Evolutionary conservation across 2,329 filamentous ascomycete genomes (phyloP), one percentile per base, ranked within the genome.

Genomic region (Fusarium lyarnte): DNA sequence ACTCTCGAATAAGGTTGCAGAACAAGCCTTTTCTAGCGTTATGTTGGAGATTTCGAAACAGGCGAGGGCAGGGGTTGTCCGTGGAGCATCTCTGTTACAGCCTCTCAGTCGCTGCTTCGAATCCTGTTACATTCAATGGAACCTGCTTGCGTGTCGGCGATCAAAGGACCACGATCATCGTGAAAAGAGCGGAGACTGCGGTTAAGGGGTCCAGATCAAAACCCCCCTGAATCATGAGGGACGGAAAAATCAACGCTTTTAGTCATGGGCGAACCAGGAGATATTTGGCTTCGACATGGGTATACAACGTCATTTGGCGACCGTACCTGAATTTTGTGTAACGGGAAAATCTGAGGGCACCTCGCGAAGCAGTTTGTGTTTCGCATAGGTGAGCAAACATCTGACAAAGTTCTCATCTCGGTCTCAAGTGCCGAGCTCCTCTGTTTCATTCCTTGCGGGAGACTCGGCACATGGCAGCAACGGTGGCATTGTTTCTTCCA

Each of bases 21-120:
- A 58, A 73, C 69, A 72, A 73, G 69, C 69, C 55, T 72, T 73
- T 73, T 65, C 54, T 66, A 73, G 65, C 65, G 65, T 70, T 54
- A 36, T 39, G 69, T 47, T 64, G 69, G 53, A 66, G 14, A 62
- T 57, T 39, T 54, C 54, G 66, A 69, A 65, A 70, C 66, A 57
- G 41, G 55, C 57, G 53, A 62, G 58, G 41, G 33, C 70, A 74
- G 47, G 70, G 70, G 51, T 25, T 21, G 36, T 43, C 57, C 27
- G 66, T 51, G 58, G 63, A 74, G 51, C 58, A 55, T 55, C 38
- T 71, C 43, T 58, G 62, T 68, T 60, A 68, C 62, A 73, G 70
- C 42, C 23, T 58, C 52, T 58, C 41, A 39, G 17, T 63, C 43
- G 25, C 41, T 42, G 17, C 31, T 43, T 55, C 53, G 58, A 62